These are phyloP conservation scores for Claviceps cyperi DNA, from an alignment of 2,329 filamentous ascomycete genomes.

Conservation along the genomic window DNA sequence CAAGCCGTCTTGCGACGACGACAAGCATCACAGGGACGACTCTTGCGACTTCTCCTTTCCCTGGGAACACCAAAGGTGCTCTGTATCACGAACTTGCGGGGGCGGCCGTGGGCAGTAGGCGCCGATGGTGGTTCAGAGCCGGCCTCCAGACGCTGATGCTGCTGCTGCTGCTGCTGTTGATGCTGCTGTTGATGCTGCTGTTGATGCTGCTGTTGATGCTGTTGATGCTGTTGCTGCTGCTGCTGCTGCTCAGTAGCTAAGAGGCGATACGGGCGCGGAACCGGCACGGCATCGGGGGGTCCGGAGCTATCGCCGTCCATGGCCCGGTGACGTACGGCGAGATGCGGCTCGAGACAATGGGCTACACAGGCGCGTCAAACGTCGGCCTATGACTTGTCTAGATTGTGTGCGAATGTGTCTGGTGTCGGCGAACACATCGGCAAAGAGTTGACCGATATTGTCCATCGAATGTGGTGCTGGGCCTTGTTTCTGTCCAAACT, in stretches of 20 bases:
- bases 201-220: not conserved
- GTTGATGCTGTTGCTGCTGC: not conserved
- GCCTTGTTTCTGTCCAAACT: not conserved
- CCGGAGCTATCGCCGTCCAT: conserved; percentile 5
- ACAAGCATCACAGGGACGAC: conserved; percentile 31
- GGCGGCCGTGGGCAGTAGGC: not conserved
- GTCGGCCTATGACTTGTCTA: conserved; percentile 5
- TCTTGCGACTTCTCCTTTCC: conserved; percentile 29
- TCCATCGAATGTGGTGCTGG: conserved; percentile 1
- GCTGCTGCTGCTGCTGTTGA: not conserved
- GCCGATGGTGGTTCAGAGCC: not conserved
- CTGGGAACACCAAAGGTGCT: conserved; percentile 26
- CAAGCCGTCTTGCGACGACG: conserved; percentile 32
- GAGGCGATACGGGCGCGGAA: not conserved
- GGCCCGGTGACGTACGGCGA: conserved; percentile 3
- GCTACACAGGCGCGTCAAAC: conserved; percentile 5
- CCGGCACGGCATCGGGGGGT: not conserved
- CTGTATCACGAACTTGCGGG: conserved; percentile 26
- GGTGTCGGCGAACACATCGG: conserved; percentile 7
- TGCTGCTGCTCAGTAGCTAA: not conserved
- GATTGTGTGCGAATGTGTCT: conserved; percentile 3
- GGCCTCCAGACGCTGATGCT: not conserved
- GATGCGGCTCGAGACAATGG: conserved; percentile 4
- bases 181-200: not conserved
- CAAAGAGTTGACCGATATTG: conserved; percentile 7